Evolutionary conservation across 768 basidiomycete genomes (phyloP), one percentile per base, ranked within the genome.

Genomic region (Tylopilus sp.): DNA sequence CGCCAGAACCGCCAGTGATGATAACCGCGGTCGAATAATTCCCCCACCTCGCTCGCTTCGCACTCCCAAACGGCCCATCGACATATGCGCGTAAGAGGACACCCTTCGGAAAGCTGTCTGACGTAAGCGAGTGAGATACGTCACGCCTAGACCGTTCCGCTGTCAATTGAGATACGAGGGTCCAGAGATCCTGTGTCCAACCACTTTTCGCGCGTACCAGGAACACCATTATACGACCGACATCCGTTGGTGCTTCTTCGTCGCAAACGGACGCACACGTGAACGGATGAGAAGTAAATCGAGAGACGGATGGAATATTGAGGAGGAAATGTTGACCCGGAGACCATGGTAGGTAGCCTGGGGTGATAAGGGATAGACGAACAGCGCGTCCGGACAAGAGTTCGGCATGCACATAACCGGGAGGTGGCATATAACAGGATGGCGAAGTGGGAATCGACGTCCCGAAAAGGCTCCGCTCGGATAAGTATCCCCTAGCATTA

Each of bases 321-420:
- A 92, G 74, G 22, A 86, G 74, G 60, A 90, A 82, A 66, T 88
- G 85, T 66, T 91, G 89, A n/a, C 89, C 89, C 3, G 89, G 83
- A 1, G 82, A 77, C 89, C 89, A 91, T 0, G 74, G 66, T 45
- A 86, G 64, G 45, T 76, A 77, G 2, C 78, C 76, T 0, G 83
- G 77, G 0, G 85, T 74, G 50, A 82, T 71, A 36, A 89, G 70
- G 1, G 84, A 82, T n/a, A 91, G 65, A 38, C 89, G 83, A 17
- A 91, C 69, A 6, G 85, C 87, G 4, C 78, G 75, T 10, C 89
- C 89, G 0, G 89, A 81, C 17, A 91, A 72, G 9, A 89, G 71
- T 56, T 87, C 83, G 2, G 80, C 83, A 42, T 85, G 79, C 2
- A 80, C 86, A 68, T 80, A 88, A 3, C 89, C 89, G 11, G 76